Evolutionary conservation across 805 yeast species (phyloP).

Genomic region (Candida pseudofarinosa): DNA sequence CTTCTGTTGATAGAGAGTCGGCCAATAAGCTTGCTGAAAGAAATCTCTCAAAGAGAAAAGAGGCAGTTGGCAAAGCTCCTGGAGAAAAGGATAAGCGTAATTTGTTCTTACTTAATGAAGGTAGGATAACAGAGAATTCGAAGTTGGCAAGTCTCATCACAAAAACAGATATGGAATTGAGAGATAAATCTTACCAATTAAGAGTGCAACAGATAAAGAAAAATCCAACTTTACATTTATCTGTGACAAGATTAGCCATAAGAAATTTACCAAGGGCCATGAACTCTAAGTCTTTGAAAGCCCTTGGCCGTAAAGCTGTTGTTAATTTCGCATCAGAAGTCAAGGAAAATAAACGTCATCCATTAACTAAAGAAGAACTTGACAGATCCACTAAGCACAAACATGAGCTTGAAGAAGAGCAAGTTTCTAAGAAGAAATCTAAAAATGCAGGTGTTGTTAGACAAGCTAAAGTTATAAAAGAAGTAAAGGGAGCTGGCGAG

Average conservation of each 20-base stretch:
- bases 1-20: conserved; percentile 82
- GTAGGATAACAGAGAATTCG: conserved; percentile 79
- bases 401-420: conserved; percentile 31
- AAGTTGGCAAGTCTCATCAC: conserved; percentile 69
- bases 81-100: conserved; percentile 81
- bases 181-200: conserved; percentile 82
- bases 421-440: conserved; percentile 48
- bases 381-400: conserved; percentile 73
- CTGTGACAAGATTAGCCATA: conserved; percentile 92
- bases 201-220: conserved; percentile 87
- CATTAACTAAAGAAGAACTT: conserved; percentile 84
- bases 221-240: conserved; percentile 86
- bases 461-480: conserved; percentile 91
- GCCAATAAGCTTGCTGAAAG: conserved; percentile 73
- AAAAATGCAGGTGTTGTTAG: conserved; percentile 86
- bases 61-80: conserved; percentile 73
- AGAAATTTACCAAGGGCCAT: conserved; percentile 91
- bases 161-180: conserved; percentile 71
- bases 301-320: conserved; percentile 89
- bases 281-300: conserved; percentile 84
- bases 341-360: conserved; percentile 67
- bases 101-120: conserved; percentile 85
- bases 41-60: conserved; percentile 69
- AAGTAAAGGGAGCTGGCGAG: conserved; percentile 83
- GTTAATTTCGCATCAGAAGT: conserved; percentile 93